These are phyloP conservation scores for Amyloporia xantha DNA, from an alignment of 768 basidiomycete species.

Conservation along the genomic window DNA sequence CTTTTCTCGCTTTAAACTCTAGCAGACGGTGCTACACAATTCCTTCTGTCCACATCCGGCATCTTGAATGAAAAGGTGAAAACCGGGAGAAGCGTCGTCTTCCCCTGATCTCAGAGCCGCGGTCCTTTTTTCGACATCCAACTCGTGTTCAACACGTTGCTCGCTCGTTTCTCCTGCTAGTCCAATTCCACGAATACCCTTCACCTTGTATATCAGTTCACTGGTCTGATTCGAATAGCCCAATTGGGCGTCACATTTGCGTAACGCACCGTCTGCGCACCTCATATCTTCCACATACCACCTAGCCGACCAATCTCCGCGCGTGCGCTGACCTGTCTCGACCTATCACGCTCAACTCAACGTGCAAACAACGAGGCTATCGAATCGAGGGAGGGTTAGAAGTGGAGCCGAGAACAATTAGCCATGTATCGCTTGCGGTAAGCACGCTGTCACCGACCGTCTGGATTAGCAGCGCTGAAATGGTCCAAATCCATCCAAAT, in stretches of 20 bases:
- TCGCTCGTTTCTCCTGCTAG: conserved; percentile 33
- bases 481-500: background rate
- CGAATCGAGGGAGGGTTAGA: conserved; percentile 12
- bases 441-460: conserved; percentile 23
- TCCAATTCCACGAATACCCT: conserved; percentile 14
- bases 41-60: conserved; percentile 7
- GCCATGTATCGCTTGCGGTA: conserved; percentile 81
- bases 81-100: conserved; percentile 10
- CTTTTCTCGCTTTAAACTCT: background rate
- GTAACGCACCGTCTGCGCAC: background rate
- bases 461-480: background rate
- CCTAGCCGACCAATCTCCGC: conserved; percentile 2
- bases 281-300: conserved; percentile 1
- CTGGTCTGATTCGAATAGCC: conserved; percentile 1
- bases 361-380: conserved; percentile 64
- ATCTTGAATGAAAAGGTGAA: conserved; percentile 7
- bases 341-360: conserved; percentile 30
- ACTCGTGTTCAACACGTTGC: conserved; percentile 80
- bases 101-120: conserved; percentile 11
- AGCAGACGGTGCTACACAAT: background rate
- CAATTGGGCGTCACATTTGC: background rate
- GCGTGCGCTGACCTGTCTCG: background rate
- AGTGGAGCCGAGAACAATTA: conserved; percentile 11
- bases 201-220: background rate
- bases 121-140: conserved; percentile 21